Base-by-base conservation (phyloP, 2,329 filamentous ascomycete species). In the Dothideomycetidae sp. region DNA sequence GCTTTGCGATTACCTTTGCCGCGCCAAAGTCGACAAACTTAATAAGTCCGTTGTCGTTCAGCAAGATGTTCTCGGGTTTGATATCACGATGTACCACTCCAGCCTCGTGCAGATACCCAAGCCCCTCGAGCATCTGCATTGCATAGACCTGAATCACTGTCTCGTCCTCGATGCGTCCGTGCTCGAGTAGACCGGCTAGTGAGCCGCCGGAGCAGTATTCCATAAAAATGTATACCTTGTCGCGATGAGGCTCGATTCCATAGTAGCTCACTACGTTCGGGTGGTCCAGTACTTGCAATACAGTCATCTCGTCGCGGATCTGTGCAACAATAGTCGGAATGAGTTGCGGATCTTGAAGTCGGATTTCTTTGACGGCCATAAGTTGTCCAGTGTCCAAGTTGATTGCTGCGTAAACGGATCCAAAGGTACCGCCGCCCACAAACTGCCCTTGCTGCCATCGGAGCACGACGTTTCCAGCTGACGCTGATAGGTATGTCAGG, bases 161-260 rank as follows among this genome's bases (percentile, higher is more conserved):
- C 57, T 98, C 90, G 53, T 96, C 92, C 62, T 94, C 90, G 45
- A 98, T 94, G 29, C 90, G 81, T 10, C 90, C 90, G 53, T 98
- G 88, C 57, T 98, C 90, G 29, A 98, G 67, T 36, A 98, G 64
- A 35, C 74, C 81, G 29, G 90, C 86, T 33, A 98, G 68, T 11
- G 88, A 96, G 13, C 90, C 90, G 36, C 90, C 88, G 3, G 85
- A 92, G 58, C 90, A 98, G 60, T 93, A 96, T 59, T 98, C 90
- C 90, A 98, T 98, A 57, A 98, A 98, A 48, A 98, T 94, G 60
- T 96, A 98, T n/a, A 98, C 90, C 54, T 93, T 90, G 66, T 98
- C 90, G 45, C 90, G 75, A 60, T 98, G 90, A 2, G 94, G 90
- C 58, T 98, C 90, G 52, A 98, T 96, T 41, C 90, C 90, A 53